Base-by-base conservation (phyloP, 2,329 filamentous ascomycete genomes). In the Helicocarpus griseus region DNA sequence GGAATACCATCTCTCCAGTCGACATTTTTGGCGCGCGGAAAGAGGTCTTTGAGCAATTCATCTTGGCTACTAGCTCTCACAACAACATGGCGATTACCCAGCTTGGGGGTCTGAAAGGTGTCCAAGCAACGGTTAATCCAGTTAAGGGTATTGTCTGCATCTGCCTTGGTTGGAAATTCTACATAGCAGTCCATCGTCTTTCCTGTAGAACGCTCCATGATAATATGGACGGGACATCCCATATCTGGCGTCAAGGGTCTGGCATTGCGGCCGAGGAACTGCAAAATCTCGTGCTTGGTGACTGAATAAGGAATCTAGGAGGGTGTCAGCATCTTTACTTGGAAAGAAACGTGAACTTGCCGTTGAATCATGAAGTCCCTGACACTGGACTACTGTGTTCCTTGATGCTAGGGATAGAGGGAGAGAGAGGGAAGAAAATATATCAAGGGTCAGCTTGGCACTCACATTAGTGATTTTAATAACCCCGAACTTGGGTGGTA, bases 191-290 rank as follows among this genome's bases (percentile, higher is more conserved):
- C 75, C 69, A 76, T 76, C 1, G 77, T 79, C 65, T 79, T 79
- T 17, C 73, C 75, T n/a, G 75, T 77, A 21, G 73, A 70, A 21
- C 76, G 74, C 55, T 80, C 77, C 76, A 79, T 79, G 52, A 79
- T 75, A 55, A 80, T 77, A 56, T 79, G 77, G n/a, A 78, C 66
- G 0, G 75, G 66, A 40, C 66, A 72, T 26, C 73, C 76, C 17
- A 65, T 55, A 4, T 64, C 58, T 4, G 65, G 56, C 5, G 61
- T 57, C 17, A 74, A 57, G 33, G 73, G 59, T 14, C 65, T 64
- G 33, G 73, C 68, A 54, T 67, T 65, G 41, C 69, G 70, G 50
- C 73, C 73, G 43, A 75, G 65, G 57, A 75, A 72, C 48, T 73
- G 71, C 17, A 69, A 58, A 31, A 79, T 70, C 56, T 79, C 75